Base-by-base conservation (phyloP, 371 early-diverging fungal genomes). In the Encephalitozoon hellem region DNA sequence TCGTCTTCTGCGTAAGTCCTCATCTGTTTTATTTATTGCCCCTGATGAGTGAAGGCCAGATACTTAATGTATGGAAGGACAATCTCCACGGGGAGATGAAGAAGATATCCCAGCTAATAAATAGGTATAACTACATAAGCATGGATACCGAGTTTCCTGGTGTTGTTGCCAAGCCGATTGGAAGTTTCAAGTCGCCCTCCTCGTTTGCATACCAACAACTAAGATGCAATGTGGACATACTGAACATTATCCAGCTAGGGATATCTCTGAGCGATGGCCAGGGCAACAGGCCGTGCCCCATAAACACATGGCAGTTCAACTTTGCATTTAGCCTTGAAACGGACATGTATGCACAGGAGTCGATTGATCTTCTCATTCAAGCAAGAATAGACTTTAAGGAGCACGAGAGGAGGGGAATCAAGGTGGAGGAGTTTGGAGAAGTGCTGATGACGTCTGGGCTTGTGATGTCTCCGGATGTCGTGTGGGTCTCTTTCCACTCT, bases 141-240 rank as follows among this genome's bases (percentile, higher is more conserved):
- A 98, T 98, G 97, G 94, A 98, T 86, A 98, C 97, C 6, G 99
- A 98, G 85, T 98, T 98, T 80, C 99, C 99, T 51, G 99, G 99
- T 49, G 94, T 96, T 3, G 95, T 98, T 21, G 97, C 96, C 9
- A 88, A 96, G 79, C 99, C 99, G 9, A 91, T 96, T 45, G 97
- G 98, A 41, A 90, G 87, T 77, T 97, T 97, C 80, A 87, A 72
- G 28, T 51, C 72, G 1, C 53, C 54, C 12, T 68, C 77, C 9
- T 45, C 76, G 8, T 84, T 79, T 55, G 79, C 81, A 15, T 97
- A 95, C 84, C 96, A 99, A 82, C 94, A 95, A 18, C 82, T 99
- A 69, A 87, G 97, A 77, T 94, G 95, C 85, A 99, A 99, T 79
- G 96, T 96, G 18, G 95, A 97, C 85, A 86, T 99, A 52, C 88